phyloP scores from a whole-genome alignment of 2,329 filamentous ascomycete genomes.

The Beauveria sp. region DNA sequence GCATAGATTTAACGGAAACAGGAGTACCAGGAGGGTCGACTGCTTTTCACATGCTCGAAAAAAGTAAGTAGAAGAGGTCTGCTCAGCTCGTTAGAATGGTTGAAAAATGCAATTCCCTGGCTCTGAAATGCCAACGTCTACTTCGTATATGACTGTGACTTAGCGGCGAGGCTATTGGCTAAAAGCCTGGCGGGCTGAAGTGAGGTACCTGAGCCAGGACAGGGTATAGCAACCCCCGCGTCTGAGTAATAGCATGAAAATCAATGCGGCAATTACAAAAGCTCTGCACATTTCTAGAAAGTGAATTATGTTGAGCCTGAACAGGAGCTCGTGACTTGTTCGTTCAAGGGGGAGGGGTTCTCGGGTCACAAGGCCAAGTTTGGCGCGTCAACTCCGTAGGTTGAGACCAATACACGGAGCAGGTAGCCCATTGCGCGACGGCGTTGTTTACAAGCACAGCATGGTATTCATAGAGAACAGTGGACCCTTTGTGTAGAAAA shows the following conservation, averaged over 20 bases:
- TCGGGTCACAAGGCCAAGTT: neutral
- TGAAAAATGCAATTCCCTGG: neutral
- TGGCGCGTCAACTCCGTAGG: neutral
- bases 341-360: neutral
- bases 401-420: too few species aligned
- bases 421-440: too few species aligned
- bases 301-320: neutral
- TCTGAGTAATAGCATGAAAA: neutral
- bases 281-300: neutral
- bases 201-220: neutral
- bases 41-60: neutral
- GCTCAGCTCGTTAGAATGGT: neutral
- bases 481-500: too few species aligned
- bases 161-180: neutral
- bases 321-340: neutral
- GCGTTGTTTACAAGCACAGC: too few species aligned
- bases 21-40: constrained; percentile 1
- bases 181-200: neutral
- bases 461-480: too few species aligned
- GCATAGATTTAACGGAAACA: constrained; percentile 22
- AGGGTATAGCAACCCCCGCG: neutral
- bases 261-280: neutral
- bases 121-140: neutral
- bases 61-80: neutral
- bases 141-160: neutral